Conservation (phyloP, 148 eudicot species). For the Persicaria tinctoria region DNA sequence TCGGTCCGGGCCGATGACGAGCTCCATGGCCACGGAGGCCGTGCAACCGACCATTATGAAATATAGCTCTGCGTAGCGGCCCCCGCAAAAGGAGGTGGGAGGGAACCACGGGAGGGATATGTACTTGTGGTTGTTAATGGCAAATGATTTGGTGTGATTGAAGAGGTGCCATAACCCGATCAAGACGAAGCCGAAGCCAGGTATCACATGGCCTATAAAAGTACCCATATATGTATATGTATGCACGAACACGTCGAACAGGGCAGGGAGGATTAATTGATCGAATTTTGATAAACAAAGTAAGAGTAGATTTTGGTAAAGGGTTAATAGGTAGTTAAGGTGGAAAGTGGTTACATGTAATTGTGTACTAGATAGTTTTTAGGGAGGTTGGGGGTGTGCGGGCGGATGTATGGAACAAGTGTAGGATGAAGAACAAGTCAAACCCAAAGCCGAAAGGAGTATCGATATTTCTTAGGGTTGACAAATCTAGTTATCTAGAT, state of each 20-base stretch:
- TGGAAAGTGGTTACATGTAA: not conserved
- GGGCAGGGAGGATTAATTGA: no score
- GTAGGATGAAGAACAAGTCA: not conserved
- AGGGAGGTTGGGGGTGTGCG: not conserved
- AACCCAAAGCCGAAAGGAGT: not conserved
- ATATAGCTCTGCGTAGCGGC: constrained; percentile 56
- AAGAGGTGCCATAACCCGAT: constrained; percentile 72
- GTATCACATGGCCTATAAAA: constrained; percentile 57
- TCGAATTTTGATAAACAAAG: no score
- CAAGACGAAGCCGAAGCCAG: constrained; percentile 56
- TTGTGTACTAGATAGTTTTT: not conserved
- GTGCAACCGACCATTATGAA: constrained; percentile 43
- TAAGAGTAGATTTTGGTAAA: no score
- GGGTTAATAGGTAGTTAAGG: not conserved
- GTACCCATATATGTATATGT: constrained; percentile 40
- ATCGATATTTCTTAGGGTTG: not conserved
- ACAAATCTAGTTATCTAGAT: no score
- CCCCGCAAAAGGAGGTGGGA: not conserved
- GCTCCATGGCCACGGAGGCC: constrained; percentile 58
- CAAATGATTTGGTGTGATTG: constrained; percentile 50
- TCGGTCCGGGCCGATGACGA: constrained; percentile 51
- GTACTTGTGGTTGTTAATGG: constrained; percentile 33
- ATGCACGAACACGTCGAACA: no score
- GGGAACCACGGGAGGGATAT: constrained; percentile 64
- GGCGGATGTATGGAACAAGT: not conserved